phyloP scores from a whole-genome alignment of 83 land plant species.

The Larix sibirica region DNA sequence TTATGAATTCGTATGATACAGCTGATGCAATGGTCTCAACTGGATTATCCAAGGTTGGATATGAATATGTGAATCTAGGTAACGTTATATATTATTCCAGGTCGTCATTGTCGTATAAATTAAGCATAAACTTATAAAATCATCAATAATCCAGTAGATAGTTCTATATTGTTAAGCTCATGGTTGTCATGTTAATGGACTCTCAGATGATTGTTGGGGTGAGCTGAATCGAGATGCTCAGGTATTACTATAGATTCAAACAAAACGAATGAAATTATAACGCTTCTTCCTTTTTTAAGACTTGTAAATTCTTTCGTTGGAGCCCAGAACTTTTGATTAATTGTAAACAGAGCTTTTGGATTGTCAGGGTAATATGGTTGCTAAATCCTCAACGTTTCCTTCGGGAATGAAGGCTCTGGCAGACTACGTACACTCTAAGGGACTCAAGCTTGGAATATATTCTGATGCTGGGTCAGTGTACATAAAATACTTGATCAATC shows the following conservation, averaged over 20 bases:
- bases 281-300: not conserved
- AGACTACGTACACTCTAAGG: constrained; percentile 70
- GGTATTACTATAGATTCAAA: constrained; percentile 19
- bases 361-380: constrained; percentile 54
- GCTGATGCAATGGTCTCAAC: constrained; percentile 20
- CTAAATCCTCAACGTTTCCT: constrained; percentile 52
- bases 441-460: constrained; percentile 60
- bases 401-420: constrained; percentile 66
- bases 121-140: too few relatives aligned
- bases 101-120: too few relatives aligned
- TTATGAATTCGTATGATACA: constrained; percentile 1
- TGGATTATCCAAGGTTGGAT: constrained; percentile 14
- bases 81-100: not conserved
- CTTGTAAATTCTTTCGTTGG: not conserved
- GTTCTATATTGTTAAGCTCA: too few relatives aligned
- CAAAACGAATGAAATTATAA: not conserved
- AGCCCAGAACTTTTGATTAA: not conserved
- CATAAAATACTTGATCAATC: not conserved
- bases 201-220: constrained; percentile 41
- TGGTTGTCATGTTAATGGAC: not conserved
- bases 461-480: constrained; percentile 54
- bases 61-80: constrained; percentile 17
- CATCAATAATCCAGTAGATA: too few relatives aligned
- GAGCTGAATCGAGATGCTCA: constrained; percentile 43
- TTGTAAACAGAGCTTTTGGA: not conserved